Evolutionary conservation across 306 rosid genomes (phyloP).

Genomic region (Prunus mume): DNA sequence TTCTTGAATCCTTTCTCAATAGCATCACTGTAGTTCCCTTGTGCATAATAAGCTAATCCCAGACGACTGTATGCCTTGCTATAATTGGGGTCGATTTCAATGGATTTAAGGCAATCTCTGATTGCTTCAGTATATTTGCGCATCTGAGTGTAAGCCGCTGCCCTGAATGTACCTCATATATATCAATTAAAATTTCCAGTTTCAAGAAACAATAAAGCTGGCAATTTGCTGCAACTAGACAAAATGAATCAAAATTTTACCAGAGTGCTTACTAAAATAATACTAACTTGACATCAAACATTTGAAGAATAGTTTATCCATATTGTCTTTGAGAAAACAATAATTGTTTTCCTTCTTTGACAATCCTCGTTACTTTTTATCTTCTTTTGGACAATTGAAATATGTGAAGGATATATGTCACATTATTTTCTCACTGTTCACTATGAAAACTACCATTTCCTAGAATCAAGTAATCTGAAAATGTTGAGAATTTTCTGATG

Average conservation of each 20-base stretch:
- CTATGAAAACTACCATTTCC: not conserved
- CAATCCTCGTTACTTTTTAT: not conserved
- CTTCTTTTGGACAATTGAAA: no score
- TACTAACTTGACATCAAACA: not conserved
- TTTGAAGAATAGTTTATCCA: no score
- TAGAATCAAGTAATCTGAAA: not conserved
- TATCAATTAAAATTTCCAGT: conserved; percentile 18
- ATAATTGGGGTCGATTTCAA: conserved; percentile 78
- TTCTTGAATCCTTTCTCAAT: conserved; percentile 65
- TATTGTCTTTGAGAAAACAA: not conserved
- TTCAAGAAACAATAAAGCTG: conserved; percentile 18
- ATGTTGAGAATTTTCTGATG: not conserved
- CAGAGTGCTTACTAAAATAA: not conserved
- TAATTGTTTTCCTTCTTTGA: not conserved
- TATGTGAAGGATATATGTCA: no score
- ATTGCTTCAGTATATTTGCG: conserved; percentile 74
- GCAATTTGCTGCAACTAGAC: conserved; percentile 13
- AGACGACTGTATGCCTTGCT: conserved; percentile 94
- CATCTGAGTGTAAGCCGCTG: conserved; percentile 88
- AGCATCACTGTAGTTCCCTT: conserved; percentile 81
- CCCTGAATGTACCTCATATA: conserved; percentile 48
- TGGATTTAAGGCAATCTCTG: conserved; percentile 71
- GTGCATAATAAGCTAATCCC: conserved; percentile 78
- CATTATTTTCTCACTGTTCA: not conserved
- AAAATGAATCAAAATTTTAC: not conserved